Percentiles rank a stretch among this genome's conserved stretches.
These are phyloP conservation scores for Rhodotorula sp. DNA, from an alignment of 1,284 basidiomycete genomes.

Conservation along the genomic window DNA sequence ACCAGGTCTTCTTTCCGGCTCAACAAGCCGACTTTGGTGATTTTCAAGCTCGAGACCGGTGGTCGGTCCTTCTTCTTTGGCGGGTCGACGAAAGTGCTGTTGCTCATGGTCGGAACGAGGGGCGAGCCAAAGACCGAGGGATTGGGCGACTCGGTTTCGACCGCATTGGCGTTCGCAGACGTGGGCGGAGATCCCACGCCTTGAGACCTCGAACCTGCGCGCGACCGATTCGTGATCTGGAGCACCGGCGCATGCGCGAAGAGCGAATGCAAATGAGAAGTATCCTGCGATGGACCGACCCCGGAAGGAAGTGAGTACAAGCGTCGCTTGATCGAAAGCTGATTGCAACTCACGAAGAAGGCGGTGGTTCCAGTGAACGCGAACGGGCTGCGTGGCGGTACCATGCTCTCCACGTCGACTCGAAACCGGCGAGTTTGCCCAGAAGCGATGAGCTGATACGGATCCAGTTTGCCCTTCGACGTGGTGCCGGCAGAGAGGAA, in stretches of 20 bases:
- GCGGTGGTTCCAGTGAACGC: slow-evolving; percentile 69
- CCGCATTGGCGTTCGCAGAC: background rate
- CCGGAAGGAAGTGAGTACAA: too few relatives aligned
- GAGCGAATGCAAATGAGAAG: slow-evolving; percentile 59
- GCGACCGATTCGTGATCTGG: slow-evolving; percentile 47
- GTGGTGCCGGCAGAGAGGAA: slow-evolving; percentile 46
- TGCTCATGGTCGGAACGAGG: slow-evolving; percentile 20
- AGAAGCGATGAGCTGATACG: slow-evolving; percentile 83
- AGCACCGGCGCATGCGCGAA: slow-evolving; percentile 69
- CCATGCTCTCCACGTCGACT: slow-evolving; percentile 64
- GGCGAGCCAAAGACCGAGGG: slow-evolving; percentile 24
- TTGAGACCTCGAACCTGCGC: slow-evolving; percentile 10
- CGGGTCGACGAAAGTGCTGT: slow-evolving; percentile 29
- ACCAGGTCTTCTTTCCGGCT: slow-evolving; percentile 78
- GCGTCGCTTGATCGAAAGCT: background rate
- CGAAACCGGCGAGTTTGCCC: slow-evolving; percentile 70
- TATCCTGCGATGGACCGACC: slow-evolving; percentile 20
- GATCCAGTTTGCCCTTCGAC: slow-evolving; percentile 69
- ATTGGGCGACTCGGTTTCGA: background rate
- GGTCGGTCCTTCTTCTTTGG: slow-evolving; percentile 15
- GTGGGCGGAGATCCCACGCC: background rate
- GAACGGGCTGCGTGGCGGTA: slow-evolving; percentile 64
- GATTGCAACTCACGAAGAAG: slow-evolving; percentile 54
- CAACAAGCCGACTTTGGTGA: slow-evolving; percentile 79
- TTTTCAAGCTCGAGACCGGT: slow-evolving; percentile 57